Conservation (phyloP, 257 asterid genomes). For the Solanum peruvianum region DNA sequence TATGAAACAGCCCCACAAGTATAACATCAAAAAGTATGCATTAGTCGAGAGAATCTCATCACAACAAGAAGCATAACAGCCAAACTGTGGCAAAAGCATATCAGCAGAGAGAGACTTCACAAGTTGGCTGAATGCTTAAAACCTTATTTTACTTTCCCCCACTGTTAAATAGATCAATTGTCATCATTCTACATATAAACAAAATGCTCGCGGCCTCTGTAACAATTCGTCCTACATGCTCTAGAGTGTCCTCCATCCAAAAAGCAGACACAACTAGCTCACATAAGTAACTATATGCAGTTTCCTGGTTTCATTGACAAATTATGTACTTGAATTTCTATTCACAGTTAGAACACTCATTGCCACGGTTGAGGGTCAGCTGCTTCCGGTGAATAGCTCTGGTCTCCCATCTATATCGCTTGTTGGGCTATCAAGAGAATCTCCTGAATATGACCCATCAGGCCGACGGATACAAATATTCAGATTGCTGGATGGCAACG, state of each 20-base stretch:
- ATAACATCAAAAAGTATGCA: not conserved
- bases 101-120: not conserved
- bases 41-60: not conserved
- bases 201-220: not conserved
- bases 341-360: not conserved
- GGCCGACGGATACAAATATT: conserved; percentile 6
- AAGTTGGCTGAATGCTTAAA: not conserved
- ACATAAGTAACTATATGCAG: not conserved
- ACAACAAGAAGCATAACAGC: not conserved
- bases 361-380: not conserved
- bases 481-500: conserved; percentile 6
- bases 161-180: not conserved
- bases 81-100: not conserved
- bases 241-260: not conserved
- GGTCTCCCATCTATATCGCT: not conserved
- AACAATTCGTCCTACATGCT: not conserved
- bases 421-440: conserved; percentile 8
- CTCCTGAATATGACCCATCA: conserved; percentile 13
- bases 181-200: not conserved
- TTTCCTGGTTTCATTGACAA: not conserved
- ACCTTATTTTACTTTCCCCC: not conserved
- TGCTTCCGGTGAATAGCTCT: not conserved
- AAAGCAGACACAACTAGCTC: conserved; percentile 2
- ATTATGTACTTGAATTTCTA: not conserved
- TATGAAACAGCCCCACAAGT: not conserved